Conservation (phyloP, 805 yeast genomes). For the Sugiyamaella smithiae region DNA sequence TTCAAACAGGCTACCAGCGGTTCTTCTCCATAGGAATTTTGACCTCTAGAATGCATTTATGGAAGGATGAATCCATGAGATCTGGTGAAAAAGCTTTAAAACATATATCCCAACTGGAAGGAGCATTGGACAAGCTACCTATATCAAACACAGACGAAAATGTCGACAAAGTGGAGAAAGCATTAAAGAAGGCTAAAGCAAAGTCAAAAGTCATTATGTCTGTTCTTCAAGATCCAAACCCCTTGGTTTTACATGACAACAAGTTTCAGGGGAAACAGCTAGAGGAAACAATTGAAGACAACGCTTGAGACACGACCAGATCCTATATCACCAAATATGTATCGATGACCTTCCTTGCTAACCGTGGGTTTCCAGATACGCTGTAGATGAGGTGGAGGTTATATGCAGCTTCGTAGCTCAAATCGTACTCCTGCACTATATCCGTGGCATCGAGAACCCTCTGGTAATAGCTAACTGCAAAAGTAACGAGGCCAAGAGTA, state of each 20-base stretch:
- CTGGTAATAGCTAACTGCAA: conserved; percentile 74
- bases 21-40: conserved; percentile 66
- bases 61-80: conserved; percentile 22
- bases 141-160: conserved; percentile 50
- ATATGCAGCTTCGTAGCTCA: conserved; percentile 80
- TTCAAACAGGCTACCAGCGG: conserved; percentile 39
- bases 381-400: conserved; percentile 75
- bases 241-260: conserved; percentile 37
- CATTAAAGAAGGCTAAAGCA: conserved; percentile 55
- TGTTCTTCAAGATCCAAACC: conserved; percentile 27
- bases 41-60: conserved; percentile 45
- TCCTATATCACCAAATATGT: conserved; percentile 53
- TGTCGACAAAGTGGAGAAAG: conserved; percentile 54
- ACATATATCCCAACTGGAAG: conserved; percentile 20
- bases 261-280: conserved; percentile 32
- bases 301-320: conserved; percentile 9
- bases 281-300: conserved; percentile 37
- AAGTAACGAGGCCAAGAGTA: conserved; percentile 67
- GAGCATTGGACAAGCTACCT: conserved; percentile 34
- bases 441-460: conserved; percentile 50
- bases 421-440: conserved; percentile 51
- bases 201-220: conserved; percentile 54
- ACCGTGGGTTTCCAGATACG: conserved; percentile 63
- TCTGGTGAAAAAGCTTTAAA: conserved; percentile 8
- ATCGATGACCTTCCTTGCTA: conserved; percentile 65